phyloP scores from a whole-genome alignment of 2,329 filamentous ascomycete species.

The Colletotrichum noveboracense region DNA sequence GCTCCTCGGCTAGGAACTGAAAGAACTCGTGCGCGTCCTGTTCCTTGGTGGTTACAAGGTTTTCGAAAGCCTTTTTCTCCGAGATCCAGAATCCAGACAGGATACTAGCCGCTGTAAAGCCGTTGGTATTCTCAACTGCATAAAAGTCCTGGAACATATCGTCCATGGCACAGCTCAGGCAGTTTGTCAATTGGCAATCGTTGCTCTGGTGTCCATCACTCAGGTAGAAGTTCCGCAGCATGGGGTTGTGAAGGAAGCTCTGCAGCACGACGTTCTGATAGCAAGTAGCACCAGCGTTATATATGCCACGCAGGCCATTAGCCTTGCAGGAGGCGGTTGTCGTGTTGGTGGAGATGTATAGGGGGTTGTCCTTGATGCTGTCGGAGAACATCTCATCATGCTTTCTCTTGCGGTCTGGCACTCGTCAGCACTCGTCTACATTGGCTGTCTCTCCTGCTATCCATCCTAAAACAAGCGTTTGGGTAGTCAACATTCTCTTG shows the following conservation, averaged over 20 bases:
- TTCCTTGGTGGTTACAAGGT: slow-evolving; percentile 88
- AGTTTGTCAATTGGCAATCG: slow-evolving; percentile 70
- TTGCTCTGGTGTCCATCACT: slow-evolving; percentile 84
- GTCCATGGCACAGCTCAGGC: slow-evolving; percentile 74
- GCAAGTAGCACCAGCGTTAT: slow-evolving; percentile 98
- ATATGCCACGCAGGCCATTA: slow-evolving; percentile 87
- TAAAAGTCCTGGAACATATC: slow-evolving; percentile 78
- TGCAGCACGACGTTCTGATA: slow-evolving; percentile 98
- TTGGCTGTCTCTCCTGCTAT: not conserved
- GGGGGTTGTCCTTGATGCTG: slow-evolving; percentile 72
- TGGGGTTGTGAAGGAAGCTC: slow-evolving; percentile 89
- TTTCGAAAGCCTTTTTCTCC: slow-evolving; percentile 73
- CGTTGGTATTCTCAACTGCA: slow-evolving; percentile 78
- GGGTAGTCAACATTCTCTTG: not conserved
- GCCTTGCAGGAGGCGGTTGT: slow-evolving; percentile 82
- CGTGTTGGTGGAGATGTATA: slow-evolving; percentile 80
- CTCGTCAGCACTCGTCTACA: not conserved
- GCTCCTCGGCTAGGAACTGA: slow-evolving; percentile 89
- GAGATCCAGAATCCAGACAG: slow-evolving; percentile 90
- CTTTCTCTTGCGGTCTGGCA: slow-evolving; percentile 73
- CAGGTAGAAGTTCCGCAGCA: slow-evolving; percentile 90
- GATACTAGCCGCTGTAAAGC: slow-evolving; percentile 89
- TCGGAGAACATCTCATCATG: slow-evolving; percentile 73
- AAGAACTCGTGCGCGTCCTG: slow-evolving; percentile 98
- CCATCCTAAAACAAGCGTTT: not conserved